Percentiles rank a stretch among this genome's conserved stretches.
Conservation (phyloP, 805 yeast genomes). For the Metschnikowia sp. region DNA sequence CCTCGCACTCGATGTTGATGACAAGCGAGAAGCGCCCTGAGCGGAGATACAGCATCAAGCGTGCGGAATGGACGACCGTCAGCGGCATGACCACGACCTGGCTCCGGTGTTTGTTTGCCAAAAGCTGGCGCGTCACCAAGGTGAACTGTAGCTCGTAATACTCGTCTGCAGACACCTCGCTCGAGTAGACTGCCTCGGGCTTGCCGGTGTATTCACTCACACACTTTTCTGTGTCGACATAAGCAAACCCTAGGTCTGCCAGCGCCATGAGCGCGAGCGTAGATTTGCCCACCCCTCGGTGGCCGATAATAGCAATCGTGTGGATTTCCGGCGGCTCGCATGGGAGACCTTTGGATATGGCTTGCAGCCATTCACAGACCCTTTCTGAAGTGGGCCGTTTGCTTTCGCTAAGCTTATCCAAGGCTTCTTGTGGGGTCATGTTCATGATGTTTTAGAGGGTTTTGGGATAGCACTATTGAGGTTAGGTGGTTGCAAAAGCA, state of each 20-base stretch:
- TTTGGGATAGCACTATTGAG: too few species aligned
- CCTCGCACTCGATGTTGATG: slow-evolving; percentile 18
- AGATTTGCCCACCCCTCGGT: slow-evolving; percentile 20
- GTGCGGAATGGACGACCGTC: slow-evolving; percentile 9
- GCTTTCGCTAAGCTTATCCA: background rate
- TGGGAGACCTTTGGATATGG: background rate
- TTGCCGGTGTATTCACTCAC: slow-evolving; percentile 12
- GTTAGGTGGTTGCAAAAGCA: too few species aligned
- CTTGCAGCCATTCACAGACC: background rate
- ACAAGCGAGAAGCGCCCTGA: slow-evolving; percentile 6
- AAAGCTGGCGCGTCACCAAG: slow-evolving; percentile 1
- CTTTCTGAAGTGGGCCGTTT: background rate
- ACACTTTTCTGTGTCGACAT: slow-evolving; percentile 16
- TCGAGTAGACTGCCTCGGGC: slow-evolving; percentile 11
- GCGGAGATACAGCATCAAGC: slow-evolving; percentile 6
- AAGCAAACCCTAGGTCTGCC: slow-evolving; percentile 14
- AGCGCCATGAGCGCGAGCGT: slow-evolving; percentile 19
- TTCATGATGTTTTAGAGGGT: too few species aligned
- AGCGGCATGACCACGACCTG: slow-evolving; percentile 14
- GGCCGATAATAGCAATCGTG: slow-evolving; percentile 14
- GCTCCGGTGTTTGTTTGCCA: background rate
- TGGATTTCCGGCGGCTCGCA: background rate
- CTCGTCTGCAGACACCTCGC: slow-evolving; percentile 7
- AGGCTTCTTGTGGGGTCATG: background rate
- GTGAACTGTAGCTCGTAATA: slow-evolving; percentile 8